These are phyloP conservation scores for Sclerotinia subarctica DNA, from an alignment of 2,329 filamentous ascomycete genomes.

Conservation along the genomic window DNA sequence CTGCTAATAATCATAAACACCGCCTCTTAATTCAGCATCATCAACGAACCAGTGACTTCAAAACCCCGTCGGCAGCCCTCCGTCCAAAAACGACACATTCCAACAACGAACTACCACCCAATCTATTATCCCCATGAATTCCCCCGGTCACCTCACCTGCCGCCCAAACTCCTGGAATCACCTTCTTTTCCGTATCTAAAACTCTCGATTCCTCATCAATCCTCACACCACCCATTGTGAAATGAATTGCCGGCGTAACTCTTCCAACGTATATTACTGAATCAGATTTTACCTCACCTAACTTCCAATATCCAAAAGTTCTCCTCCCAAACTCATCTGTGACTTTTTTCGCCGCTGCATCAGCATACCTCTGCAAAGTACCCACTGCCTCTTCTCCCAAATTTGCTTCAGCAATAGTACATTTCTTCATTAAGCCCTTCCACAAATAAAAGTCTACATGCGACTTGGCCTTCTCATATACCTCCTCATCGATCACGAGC, in stretches of 20 bases:
- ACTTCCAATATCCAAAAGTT: conserved; percentile 54
- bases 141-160: conserved; percentile 64
- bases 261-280: conserved; percentile 55
- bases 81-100: conserved; percentile 64
- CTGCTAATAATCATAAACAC: neutral
- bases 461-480: conserved; percentile 49
- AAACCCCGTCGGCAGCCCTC: conserved; percentile 47
- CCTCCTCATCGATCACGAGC: conserved; percentile 58
- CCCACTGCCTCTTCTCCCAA: conserved; percentile 38
- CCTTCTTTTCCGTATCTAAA: conserved; percentile 42
- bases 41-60: neutral
- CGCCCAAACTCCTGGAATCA: conserved; percentile 57
- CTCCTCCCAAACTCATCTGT: conserved; percentile 48
- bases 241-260: conserved; percentile 63
- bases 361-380: conserved; percentile 50
- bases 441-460: conserved; percentile 62
- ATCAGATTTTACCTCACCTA: conserved; percentile 50
- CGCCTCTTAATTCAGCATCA: neutral
- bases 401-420: conserved; percentile 50
- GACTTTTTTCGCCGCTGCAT: conserved; percentile 42
- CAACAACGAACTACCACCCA: conserved; percentile 59
- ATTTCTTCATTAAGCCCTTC: conserved; percentile 59
- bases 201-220: conserved; percentile 55
- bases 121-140: conserved; percentile 59
- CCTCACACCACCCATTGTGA: conserved; percentile 63